Evolutionary conservation across 495 filamentous ascomycete species (phyloP), one percentile per base, ranked within the genome.

Genomic region (Geoglossum glabrum): DNA sequence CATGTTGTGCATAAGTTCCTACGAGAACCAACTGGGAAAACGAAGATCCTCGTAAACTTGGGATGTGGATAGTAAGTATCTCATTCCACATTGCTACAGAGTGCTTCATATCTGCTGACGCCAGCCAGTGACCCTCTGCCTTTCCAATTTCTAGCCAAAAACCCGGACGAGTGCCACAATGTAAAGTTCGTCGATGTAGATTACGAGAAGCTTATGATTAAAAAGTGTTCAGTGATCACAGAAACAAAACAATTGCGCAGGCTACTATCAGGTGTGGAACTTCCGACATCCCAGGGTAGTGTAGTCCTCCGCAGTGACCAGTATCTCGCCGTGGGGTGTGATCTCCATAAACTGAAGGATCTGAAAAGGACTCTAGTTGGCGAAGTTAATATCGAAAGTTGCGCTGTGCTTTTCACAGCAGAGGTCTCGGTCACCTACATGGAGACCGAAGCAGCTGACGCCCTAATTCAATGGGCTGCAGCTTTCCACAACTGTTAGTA

Each of bases 371-470:
- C 79, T 23, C 68, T 95, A 34, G 73, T 70, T 23, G 65, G 60
- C 4, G 72, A 80, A 43, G 60, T 85, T 21, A 71, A 82, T 30
- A 65, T 81, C 31, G 60, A 72, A 3, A 70, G 75, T 2, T 81
- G 76, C 59, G 69, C 73, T 10, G 72, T 95, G 11, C 77, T 95
- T 55, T 92, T 87, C 64, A 77, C 85, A 3, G 88, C 87, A 0
- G 90, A 95, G 68, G 89, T 95, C 5, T 93, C 87, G 5, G 74
- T 94, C 33, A 89, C 89, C 1, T 95, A 95, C 62, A 95, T 95
- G 89, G 79, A 87, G 46, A 75, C 76, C 19, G 69, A 78, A n/a
- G 77, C 79, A 25, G 81, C 90, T 34, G 80, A 94, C 70, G 71
- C 71, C 23, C 72, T 95, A 3, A 79, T 95, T 25, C 63, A 69